Percentiles rank a stretch among this genome's conserved stretches.
Conservation (phyloP, 139 green algal genomes). For the Coelastrella sp. region DNA sequence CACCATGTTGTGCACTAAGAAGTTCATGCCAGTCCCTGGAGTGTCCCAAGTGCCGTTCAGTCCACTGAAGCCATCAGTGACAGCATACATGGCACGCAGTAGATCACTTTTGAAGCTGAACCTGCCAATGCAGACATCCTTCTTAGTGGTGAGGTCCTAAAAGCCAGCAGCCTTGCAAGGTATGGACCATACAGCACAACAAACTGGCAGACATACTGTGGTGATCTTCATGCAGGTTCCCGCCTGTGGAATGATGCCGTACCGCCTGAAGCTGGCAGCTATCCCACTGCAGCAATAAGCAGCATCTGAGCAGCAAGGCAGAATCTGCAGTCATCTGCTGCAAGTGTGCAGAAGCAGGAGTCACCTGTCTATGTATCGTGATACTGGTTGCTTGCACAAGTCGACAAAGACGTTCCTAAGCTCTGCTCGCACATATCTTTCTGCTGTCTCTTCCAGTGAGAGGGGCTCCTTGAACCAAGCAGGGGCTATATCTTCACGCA, state of each 20-base stretch:
- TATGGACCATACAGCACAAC: neutral
- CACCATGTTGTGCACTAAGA: slow-evolving; percentile 78
- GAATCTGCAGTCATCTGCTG: too few relatives aligned
- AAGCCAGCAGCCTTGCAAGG: neutral
- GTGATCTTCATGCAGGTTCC: too few relatives aligned
- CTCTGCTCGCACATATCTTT: slow-evolving; percentile 58
- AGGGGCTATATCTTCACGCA: slow-evolving; percentile 60
- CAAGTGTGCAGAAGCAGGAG: neutral
- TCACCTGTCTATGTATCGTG: slow-evolving; percentile 57
- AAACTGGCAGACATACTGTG: too few relatives aligned
- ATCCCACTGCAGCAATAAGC: too few relatives aligned
- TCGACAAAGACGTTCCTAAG: slow-evolving; percentile 64
- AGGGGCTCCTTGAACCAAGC: slow-evolving; percentile 55
- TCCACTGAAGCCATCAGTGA: slow-evolving; percentile 65
- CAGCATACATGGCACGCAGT: slow-evolving; percentile 71
- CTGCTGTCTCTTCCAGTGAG: slow-evolving; percentile 65
- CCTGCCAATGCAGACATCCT: too few relatives aligned
- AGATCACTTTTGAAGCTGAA: slow-evolving; percentile 70
- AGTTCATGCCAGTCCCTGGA: slow-evolving; percentile 69
- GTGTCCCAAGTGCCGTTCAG: slow-evolving; percentile 66
- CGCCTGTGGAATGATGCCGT: too few relatives aligned
- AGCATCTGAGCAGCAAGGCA: too few relatives aligned
- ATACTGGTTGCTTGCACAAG: slow-evolving; percentile 55
- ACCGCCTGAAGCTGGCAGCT: too few relatives aligned
- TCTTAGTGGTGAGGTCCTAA: neutral